A percentile compares a stretch with the other conserved stretches of the same genome.
Evolutionary conservation across 495 filamentous ascomycete genomes (phyloP).

Genomic region (Hyphodiscus hymeniophilus): DNA sequence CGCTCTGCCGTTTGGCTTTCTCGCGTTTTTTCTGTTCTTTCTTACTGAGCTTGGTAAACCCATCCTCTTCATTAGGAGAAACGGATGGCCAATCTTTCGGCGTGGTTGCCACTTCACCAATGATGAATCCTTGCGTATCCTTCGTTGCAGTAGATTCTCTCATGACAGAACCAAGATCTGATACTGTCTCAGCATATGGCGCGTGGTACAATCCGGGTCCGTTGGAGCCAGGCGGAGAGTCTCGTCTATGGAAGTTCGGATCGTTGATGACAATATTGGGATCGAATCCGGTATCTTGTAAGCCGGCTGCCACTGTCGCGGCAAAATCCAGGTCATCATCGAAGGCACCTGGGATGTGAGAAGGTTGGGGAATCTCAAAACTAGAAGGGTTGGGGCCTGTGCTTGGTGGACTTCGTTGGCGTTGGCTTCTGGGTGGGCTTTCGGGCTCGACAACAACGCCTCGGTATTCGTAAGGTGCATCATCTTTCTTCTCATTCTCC

Average conservation of each 20-base stretch:
- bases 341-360: conserved; percentile 40
- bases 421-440: conserved; percentile 1
- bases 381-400: conserved; percentile 14
- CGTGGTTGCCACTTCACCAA: conserved; percentile 16
- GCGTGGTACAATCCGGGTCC: conserved; percentile 35
- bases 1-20: conserved; percentile 22
- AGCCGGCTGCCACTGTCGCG: conserved; percentile 60
- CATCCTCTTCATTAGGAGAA: conserved; percentile 16
- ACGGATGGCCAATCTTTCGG: conserved; percentile 15
- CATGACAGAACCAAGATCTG: conserved; percentile 25
- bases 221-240: conserved; percentile 55
- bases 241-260: conserved; percentile 50
- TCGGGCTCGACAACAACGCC: conserved; percentile 17
- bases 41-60: conserved; percentile 25
- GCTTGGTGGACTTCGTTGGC: conserved; percentile 8
- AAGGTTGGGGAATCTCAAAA: not conserved
- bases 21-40: conserved; percentile 30
- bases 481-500: conserved; percentile 18
- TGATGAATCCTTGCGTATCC: conserved; percentile 8
- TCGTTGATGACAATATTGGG: conserved; percentile 63
- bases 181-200: conserved; percentile 36
- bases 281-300: conserved; percentile 61
- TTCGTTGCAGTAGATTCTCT: not conserved
- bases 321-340: conserved; percentile 59
- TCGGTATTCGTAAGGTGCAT: conserved; percentile 19